Percentiles rank a stretch among this genome's conserved stretches.
These are phyloP conservation scores for Pythium sp. DNA, from an alignment of 352 stramenopile species.

Conservation along the genomic window DNA sequence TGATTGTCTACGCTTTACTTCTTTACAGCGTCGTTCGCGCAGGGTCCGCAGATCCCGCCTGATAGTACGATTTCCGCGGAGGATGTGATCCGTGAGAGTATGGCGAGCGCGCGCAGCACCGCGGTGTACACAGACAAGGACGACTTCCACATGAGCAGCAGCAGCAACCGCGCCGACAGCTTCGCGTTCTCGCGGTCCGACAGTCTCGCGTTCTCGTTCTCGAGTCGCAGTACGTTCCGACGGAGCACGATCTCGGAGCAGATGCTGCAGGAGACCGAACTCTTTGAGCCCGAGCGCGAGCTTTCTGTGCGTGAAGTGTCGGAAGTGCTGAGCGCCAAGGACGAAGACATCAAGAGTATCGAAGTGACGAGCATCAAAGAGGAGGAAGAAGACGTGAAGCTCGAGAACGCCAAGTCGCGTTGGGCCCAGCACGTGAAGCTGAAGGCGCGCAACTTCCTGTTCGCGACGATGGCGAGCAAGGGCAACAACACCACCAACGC, in stretches of 20 bases:
- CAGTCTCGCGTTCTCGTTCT: conserved; percentile 61
- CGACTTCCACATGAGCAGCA: conserved; percentile 40
- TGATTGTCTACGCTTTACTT: not conserved
- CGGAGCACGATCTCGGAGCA: conserved; percentile 81
- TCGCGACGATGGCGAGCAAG: conserved; percentile 45
- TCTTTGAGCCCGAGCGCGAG: conserved; percentile 80
- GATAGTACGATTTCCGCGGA: conserved; percentile 84
- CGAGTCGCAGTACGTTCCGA: conserved; percentile 74
- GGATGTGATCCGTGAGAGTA: conserved; percentile 84
- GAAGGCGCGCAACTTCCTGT: conserved; percentile 76
- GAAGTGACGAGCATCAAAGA: conserved; percentile 85
- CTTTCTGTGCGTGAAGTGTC: conserved; percentile 70
- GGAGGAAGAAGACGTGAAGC: conserved; percentile 79
- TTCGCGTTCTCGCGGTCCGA: conserved; percentile 50
- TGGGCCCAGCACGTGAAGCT: conserved; percentile 87
- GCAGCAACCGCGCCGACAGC: conserved; percentile 29
- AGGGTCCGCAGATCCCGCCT: conserved; percentile 65
- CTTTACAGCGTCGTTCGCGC: conserved; percentile 43
- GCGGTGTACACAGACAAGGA: conserved; percentile 72
- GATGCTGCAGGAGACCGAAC: conserved; percentile 81
- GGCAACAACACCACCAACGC: conserved; percentile 11
- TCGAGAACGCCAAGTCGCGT: conserved; percentile 77
- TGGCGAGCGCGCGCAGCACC: conserved; percentile 73
- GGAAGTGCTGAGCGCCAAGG: conserved; percentile 64
- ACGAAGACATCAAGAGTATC: conserved; percentile 63